These are phyloP conservation scores for Saccharomycopsis schoenii DNA, from an alignment of 805 yeast species.

Conservation along the genomic window DNA sequence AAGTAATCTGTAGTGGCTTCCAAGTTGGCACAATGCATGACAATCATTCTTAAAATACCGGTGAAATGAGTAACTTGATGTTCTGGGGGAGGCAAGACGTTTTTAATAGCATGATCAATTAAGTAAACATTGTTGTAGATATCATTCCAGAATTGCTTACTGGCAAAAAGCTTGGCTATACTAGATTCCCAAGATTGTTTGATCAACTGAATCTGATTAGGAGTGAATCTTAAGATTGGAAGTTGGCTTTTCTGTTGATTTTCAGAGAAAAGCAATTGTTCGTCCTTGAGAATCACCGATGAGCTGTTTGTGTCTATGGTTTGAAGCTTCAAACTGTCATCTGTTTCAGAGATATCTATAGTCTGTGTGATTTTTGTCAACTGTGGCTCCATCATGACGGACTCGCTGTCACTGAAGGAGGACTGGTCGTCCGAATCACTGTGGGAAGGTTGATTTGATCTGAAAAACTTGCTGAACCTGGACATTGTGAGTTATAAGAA, in stretches of 20 bases:
- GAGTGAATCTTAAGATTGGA: not conserved
- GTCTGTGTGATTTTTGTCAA: not conserved
- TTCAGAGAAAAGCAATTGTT: not conserved
- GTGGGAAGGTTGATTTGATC: not conserved
- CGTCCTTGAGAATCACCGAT: not conserved
- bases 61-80: conserved; percentile 19
- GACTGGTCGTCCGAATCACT: not conserved
- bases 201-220: not conserved
- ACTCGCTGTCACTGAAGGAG: not conserved
- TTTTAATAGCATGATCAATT: conserved; percentile 13
- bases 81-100: conserved; percentile 15
- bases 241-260: not conserved
- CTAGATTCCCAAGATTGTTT: not conserved
- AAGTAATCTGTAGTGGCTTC: conserved; percentile 17
- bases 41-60: conserved; percentile 18
- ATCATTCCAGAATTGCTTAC: conserved; percentile 18
- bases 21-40: conserved; percentile 14
- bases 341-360: not conserved
- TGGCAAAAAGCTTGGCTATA: conserved; percentile 8
- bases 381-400: not conserved
- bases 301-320: not conserved
- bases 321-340: not conserved
- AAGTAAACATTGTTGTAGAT: conserved; percentile 14
- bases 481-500: not conserved
- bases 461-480: not conserved